Base-by-base conservation (phyloP, 192 early-diverging fungal genomes). In the Endogone sp. region DNA sequence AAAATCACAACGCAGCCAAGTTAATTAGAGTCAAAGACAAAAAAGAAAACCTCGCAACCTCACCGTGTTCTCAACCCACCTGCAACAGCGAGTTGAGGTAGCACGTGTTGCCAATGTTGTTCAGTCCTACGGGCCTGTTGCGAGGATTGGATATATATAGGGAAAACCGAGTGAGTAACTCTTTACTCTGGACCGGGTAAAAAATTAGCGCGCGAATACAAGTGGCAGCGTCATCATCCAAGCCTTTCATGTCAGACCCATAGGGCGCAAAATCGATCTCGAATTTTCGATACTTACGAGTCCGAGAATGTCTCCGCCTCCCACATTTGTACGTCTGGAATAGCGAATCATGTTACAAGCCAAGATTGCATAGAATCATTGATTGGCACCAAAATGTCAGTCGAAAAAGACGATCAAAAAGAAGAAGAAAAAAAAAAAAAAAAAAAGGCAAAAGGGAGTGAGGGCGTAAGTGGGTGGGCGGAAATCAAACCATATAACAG, bases 91-190 rank as follows among this genome's bases (percentile, higher is more conserved):
- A 91, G 73, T 94, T 96, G 21, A 96, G 80, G 71, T 96, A 96
- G 75, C 94, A 96, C 0, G 94, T 96, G 57, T 92, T 93, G 49
- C 92, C 93, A 72, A 93, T 91, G 62, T 95, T 95, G 27, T 81
- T 78, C 44, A 92, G 82, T 4, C 92, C 93, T 0, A 89, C 83
- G 4, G 92, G 92, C 30, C 85, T 82, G 60, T 80, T 72, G 29
- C 6, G 3, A 24, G 22, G 3, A 20, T 62, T n/a, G n/a, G 72
- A 3, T 60, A 64, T 2, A 70, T 76, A 1, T 76, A 31, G 24
- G 71, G 63, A 0, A 55, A 61, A 54, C 76, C 32, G 23, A 77
- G 80, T 16, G 65, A 61, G 11, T 44, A 81, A 26, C 59, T 73
- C 70, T 57, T 66, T 26, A n/a, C n/a, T n/a, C n/a, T n/a, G n/a